These are phyloP conservation scores for Venturiaceae sp. DNA, from an alignment of 2,329 filamentous ascomycete species.

Conservation along the genomic window DNA sequence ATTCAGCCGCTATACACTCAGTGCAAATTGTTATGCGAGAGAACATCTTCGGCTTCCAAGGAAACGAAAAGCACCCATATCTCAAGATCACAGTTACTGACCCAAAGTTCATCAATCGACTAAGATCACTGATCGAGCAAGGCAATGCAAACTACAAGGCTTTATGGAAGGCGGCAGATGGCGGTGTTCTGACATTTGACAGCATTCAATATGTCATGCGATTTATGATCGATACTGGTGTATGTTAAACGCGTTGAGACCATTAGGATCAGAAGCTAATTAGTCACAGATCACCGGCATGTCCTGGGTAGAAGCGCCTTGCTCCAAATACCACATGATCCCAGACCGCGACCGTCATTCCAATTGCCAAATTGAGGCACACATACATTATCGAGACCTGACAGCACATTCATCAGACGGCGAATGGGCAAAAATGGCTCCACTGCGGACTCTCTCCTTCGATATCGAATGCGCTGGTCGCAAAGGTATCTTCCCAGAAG, in stretches of 20 bases:
- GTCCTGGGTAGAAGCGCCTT: conserved; percentile 89
- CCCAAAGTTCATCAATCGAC: conserved; percentile 68
- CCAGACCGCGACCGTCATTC: conserved; percentile 62
- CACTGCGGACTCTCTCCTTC: conserved; percentile 84
- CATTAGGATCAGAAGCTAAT: background rate
- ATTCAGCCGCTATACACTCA: conserved; percentile 65
- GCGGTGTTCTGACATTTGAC: conserved; percentile 82
- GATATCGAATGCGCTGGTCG: conserved; percentile 98
- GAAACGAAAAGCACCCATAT: conserved; percentile 84
- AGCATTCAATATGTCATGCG: conserved; percentile 90
- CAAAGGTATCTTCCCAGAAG: conserved; percentile 94
- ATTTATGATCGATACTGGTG: conserved; percentile 96
- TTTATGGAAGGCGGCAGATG: conserved; percentile 65
- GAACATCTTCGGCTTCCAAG: conserved; percentile 89
- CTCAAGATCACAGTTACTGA: conserved; percentile 90
- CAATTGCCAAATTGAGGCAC: conserved; percentile 92
- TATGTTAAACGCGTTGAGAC: conserved; percentile 28
- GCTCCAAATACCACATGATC: conserved; percentile 63
- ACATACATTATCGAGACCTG: conserved; percentile 71
- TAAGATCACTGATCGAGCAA: conserved; percentile 66
- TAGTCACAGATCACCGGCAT: conserved; percentile 69
- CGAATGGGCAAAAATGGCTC: conserved; percentile 97
- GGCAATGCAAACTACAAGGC: conserved; percentile 81
- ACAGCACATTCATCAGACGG: conserved; percentile 82
- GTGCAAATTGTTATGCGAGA: conserved; percentile 77